Evolutionary conservation across 1,284 basidiomycete species (phyloP), one percentile per base, ranked within the genome.

Genomic region (Athelia sp.): DNA sequence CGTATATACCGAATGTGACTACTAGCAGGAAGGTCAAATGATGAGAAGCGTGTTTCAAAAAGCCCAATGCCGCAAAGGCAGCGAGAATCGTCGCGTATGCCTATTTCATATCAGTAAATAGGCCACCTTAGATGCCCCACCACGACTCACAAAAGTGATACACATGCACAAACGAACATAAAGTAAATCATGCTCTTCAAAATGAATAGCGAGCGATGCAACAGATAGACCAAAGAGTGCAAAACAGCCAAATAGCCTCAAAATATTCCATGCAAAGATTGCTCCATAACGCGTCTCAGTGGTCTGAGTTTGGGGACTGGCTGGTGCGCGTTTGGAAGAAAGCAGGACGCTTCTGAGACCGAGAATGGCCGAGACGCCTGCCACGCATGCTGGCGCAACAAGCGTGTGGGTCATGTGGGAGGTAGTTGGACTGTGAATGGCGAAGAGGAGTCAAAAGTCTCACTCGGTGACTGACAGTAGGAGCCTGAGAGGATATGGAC

Each of bases 181-280:
- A 19, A n/a, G 43, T 19, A 29, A 22, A 36, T 21, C 42, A 51
- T 52, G 29, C 36, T 60, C 57, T 40, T 63, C 59, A 14, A 63
- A 35, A 14, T 67, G 48, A 13, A 69, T 49, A 17, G 66, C 59
- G 26, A 29, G 26, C 13, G 26, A 29, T 4, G 62, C 60, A 32
- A 71, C 55, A 11, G 68, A 69, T 8, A 75, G 50, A 15, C 60
- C 65, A 8, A 74, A 58, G n/a, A 76, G 60, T 4, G 53, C 53
- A 43, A 72, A 55, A 52, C 64, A 69, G 10, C 70, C 67, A 4
- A 65, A 35, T n/a, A 74, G 54, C 8, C 73, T 66, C 10, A 60
- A 55, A 23, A 70, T 35, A 51, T 67, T 72, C 56, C 65, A 73
- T 15, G 58, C 52, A 44, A 65, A 67, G 31, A 70, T 65, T 19